phyloP scores from a whole-genome alignment of 257 asterid species.

The Fraxinus cuspidata region DNA sequence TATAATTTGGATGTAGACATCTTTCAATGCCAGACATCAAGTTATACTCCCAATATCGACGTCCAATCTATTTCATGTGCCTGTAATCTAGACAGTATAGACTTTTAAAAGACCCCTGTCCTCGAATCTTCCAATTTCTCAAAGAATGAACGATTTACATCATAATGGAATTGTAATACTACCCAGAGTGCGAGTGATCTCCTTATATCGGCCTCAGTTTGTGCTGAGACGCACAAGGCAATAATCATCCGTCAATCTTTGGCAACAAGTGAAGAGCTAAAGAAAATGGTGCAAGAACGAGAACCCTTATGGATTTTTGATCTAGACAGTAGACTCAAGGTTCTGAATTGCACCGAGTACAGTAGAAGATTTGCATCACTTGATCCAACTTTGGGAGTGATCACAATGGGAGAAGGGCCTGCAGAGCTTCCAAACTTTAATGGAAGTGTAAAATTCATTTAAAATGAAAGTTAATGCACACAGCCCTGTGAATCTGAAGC shows the following conservation, averaged over 20 bases:
- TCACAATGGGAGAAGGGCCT: conserved; percentile 27
- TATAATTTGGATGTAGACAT: too few species aligned
- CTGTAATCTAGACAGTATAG: too few species aligned
- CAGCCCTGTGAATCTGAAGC: conserved; percentile 28
- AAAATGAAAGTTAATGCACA: neutral
- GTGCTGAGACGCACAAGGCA: conserved; percentile 33
- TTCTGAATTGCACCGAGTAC: conserved; percentile 45
- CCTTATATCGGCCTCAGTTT: conserved; percentile 50
- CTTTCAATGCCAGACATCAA: too few species aligned
- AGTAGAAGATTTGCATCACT: conserved; percentile 37
- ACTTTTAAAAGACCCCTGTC: neutral
- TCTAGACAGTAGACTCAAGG: conserved; percentile 29
- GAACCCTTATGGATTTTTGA: conserved; percentile 51
- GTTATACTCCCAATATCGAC: too few species aligned
- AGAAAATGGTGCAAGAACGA: conserved; percentile 36
- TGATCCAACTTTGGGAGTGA: conserved; percentile 43
- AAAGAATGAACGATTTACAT: neutral
- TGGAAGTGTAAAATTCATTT: neutral
- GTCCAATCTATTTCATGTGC: too few species aligned
- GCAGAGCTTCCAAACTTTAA: conserved; percentile 34
- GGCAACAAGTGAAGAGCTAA: conserved; percentile 49
- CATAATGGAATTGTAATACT: neutral
- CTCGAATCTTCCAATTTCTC: neutral
- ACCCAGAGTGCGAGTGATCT: conserved; percentile 46
- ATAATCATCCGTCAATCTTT: conserved; percentile 40